phyloP scores from a whole-genome alignment of 2,329 filamentous ascomycete species.

The Emericellopsis atlantica region DNA sequence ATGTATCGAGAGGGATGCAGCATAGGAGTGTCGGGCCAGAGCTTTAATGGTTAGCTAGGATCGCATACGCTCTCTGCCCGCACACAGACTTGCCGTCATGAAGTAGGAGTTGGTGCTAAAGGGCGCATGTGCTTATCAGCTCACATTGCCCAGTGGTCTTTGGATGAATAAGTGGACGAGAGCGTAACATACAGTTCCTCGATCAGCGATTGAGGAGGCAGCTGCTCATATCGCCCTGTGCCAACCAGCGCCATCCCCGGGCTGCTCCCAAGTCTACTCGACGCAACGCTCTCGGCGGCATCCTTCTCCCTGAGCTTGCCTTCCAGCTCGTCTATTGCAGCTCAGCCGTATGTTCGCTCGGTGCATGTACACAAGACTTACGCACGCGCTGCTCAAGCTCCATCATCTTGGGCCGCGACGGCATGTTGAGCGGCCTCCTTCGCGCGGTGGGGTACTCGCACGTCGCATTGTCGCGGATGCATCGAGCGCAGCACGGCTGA shows the following conservation, averaged over 20 bases:
- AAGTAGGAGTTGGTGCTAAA: constrained; percentile 42
- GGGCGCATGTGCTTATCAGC: too few relatives aligned
- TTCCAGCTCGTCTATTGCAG: constrained; percentile 11
- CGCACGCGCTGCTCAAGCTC: constrained; percentile 13
- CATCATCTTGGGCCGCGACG: constrained; percentile 12
- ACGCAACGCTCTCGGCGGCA: not conserved
- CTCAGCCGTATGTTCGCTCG: not conserved
- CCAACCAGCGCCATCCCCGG: constrained; percentile 6
- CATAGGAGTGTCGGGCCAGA: constrained; percentile 59
- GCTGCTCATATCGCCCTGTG: constrained; percentile 15
- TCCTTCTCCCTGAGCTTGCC: constrained; percentile 8
- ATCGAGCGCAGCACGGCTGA: constrained; percentile 11
- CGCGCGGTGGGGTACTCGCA: constrained; percentile 14
- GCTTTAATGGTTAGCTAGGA: constrained; percentile 22
- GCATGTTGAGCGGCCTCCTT: constrained; percentile 10
- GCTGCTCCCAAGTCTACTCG: constrained; percentile 3
- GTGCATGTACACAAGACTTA: constrained; percentile 4
- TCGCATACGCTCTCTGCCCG: too few relatives aligned
- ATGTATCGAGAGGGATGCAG: constrained; percentile 63
- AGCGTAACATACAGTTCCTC: constrained; percentile 11
- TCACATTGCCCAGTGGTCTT: too few relatives aligned
- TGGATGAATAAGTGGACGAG: too few relatives aligned
- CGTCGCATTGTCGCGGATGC: constrained; percentile 6
- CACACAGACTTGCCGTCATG: constrained; percentile 12
- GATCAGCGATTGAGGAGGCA: constrained; percentile 12